Evolutionary conservation across 805 yeast species (phyloP), one percentile per base, ranked within the genome.

Genomic region (Komagataella populi): DNA sequence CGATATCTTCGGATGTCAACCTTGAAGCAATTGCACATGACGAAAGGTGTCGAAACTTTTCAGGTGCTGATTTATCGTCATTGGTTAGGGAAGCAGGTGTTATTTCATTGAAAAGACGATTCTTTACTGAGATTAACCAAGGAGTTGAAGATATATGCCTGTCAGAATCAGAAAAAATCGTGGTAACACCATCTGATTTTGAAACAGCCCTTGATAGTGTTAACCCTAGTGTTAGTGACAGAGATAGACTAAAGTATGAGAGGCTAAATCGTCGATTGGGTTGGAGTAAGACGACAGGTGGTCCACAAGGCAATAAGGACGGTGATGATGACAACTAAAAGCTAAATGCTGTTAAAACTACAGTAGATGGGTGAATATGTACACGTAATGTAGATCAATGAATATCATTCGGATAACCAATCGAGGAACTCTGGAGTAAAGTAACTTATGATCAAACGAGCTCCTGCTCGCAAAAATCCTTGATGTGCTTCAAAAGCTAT

Each of bases 11-110:
- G 0, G 71, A 73, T 22, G 90, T 93, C 20, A 79, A 87, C 55
- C 70, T 91, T 44, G 60, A 61, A 2, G 55, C 64, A 0, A 71
- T 91, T 50, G 89, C 95, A 0, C 72, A 75, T 44, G 95, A 88
- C 65, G 83, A 78, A 55, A 76, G 90, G 58, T 85, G 96, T 68
- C 74, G 87, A 55, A 91, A 88, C 68, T 93, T 87, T 63, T 85
- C 95, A 3, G 99, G 99, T 63, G 99, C 99, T 0, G 99, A 93
- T 72, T 73, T 93, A 52, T 88, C 95, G 1, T 88, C 96, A 2
- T 69, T 93, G 52, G 91, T 87, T 1, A 76, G 96, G 60, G 98
- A 93, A 62, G 95, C 98, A n/a, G 89, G 96, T 57, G 93, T 89
- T 5, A 69, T 78, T 50, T 95, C 97, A 1, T 73, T 90, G 64